A percentile compares a stretch with the other conserved stretches of the same genome.
Evolutionary conservation across 192 early-diverging fungal species (phyloP).

Genomic region (Coemansia sp.): DNA sequence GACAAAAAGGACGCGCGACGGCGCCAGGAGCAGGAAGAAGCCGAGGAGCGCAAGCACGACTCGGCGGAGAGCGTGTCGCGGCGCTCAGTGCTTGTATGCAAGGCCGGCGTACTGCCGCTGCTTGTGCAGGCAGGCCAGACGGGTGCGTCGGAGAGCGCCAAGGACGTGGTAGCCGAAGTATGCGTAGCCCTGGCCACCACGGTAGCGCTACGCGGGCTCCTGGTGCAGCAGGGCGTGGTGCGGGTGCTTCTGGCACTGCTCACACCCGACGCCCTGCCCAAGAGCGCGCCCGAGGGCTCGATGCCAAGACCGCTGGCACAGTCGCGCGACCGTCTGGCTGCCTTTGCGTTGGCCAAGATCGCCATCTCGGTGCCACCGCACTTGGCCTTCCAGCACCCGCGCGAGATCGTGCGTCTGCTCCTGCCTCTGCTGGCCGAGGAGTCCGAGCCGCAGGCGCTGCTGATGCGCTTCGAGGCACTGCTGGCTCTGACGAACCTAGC

Average conservation of each 20-base stretch:
- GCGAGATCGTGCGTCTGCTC: conserved; percentile 68
- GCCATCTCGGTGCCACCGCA: conserved; percentile 87
- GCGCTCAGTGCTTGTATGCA: conserved; percentile 56
- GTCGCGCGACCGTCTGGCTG: conserved; percentile 49
- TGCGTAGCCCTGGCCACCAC: conserved; percentile 71
- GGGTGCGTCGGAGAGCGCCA: conserved; percentile 57
- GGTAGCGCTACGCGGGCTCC: conserved; percentile 60
- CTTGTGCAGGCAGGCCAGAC: conserved; percentile 42
- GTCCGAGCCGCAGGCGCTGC: conserved; percentile 48
- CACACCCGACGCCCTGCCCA: conserved; percentile 19
- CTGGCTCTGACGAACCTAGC: conserved; percentile 93
- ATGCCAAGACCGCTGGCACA: conserved; percentile 36
- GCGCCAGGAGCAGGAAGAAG: conserved; percentile 8
- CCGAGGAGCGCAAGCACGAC: conserved; percentile 11
- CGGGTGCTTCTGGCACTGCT: conserved; percentile 54
- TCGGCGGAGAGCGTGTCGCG: conserved; percentile 19
- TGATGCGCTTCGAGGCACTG: conserved; percentile 84
- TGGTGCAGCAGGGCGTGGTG: conserved; percentile 82
- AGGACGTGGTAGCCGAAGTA: conserved; percentile 61
- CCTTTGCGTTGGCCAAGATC: conserved; percentile 88
- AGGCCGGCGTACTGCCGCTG: conserved; percentile 44
- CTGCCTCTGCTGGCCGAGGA: conserved; percentile 47
- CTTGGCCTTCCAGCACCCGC: conserved; percentile 73
- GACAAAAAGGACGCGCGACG: not conserved
- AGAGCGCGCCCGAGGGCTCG: conserved; percentile 6